These are phyloP conservation scores for Yamadazyma taylorii DNA, from an alignment of 1,139 yeast genomes.

Conservation along the genomic window DNA sequence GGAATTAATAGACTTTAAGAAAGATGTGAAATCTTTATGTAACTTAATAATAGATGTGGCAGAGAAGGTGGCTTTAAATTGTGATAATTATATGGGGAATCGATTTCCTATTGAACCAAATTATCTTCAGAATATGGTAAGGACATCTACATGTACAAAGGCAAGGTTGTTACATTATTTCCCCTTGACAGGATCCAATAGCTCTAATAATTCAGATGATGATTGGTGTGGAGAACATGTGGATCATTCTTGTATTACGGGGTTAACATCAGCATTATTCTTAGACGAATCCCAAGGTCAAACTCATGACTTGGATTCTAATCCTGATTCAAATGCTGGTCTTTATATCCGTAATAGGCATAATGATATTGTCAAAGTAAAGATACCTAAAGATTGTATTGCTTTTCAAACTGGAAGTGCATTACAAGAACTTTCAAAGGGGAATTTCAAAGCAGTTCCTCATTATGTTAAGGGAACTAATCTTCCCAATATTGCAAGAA, in stretches of 20 bases:
- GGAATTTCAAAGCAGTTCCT: slow-evolving; percentile 58
- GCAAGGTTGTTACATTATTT: slow-evolving; percentile 61
- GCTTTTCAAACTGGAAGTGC: slow-evolving; percentile 72
- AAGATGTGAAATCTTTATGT: slow-evolving; percentile 39
- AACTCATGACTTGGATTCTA: slow-evolving; percentile 21
- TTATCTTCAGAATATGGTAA: slow-evolving; percentile 47
- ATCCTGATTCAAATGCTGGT: slow-evolving; percentile 53
- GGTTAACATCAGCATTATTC: slow-evolving; percentile 57
- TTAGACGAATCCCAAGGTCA: slow-evolving; percentile 38
- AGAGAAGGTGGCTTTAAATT: slow-evolving; percentile 49
- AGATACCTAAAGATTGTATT: slow-evolving; percentile 54
- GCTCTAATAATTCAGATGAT: slow-evolving; percentile 16
- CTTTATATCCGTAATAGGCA: slow-evolving; percentile 52
- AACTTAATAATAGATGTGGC: slow-evolving; percentile 53
- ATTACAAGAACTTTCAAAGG: slow-evolving; percentile 51
- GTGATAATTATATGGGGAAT: slow-evolving; percentile 46
- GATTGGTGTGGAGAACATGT: slow-evolving; percentile 69
- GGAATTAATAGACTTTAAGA: slow-evolving; percentile 31
- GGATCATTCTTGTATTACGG: slow-evolving; percentile 66
- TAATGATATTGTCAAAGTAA: slow-evolving; percentile 49
- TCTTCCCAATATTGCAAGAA: slow-evolving; percentile 42
- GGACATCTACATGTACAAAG: slow-evolving; percentile 54
- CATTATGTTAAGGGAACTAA: slow-evolving; percentile 54
- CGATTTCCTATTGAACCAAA: slow-evolving; percentile 31
- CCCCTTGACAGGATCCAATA: slow-evolving; percentile 22